Evolutionary conservation across 2,329 filamentous ascomycete genomes (phyloP).

Genomic region (Raffaelea arxii): DNA sequence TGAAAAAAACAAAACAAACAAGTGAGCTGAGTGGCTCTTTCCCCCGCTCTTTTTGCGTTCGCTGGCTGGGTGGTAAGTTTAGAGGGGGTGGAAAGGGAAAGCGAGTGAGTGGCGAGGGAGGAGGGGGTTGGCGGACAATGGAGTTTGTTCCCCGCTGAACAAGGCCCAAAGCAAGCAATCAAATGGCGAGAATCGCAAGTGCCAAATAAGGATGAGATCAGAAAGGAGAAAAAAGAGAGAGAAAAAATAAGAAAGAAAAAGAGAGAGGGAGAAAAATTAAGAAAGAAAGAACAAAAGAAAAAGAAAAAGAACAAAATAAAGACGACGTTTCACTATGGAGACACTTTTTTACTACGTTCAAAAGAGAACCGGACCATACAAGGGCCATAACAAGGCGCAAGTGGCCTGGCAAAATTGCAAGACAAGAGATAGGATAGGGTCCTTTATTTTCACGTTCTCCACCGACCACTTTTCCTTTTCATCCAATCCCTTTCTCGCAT

Average conservation of each 20-base stretch:
- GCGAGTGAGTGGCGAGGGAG: not conserved
- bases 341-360: too few species aligned
- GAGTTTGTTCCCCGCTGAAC: too few species aligned
- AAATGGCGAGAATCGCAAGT: not conserved
- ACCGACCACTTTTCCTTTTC: too few species aligned
- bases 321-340: too few species aligned
- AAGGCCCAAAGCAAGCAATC: not conserved
- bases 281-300: not conserved
- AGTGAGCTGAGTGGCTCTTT: not conserved
- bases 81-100: not conserved
- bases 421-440: too few species aligned
- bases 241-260: not conserved
- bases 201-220: not conserved
- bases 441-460: too few species aligned
- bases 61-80: too few species aligned
- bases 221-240: not conserved
- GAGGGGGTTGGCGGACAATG: not conserved
- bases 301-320: not conserved
- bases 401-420: too few species aligned
- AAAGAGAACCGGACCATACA: too few species aligned
- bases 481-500: conserved; percentile 12
- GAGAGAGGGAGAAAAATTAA: not conserved
- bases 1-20: not conserved
- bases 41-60: too few species aligned
- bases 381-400: too few species aligned